Percentiles rank a stretch among this genome's conserved stretches.
These are phyloP conservation scores for Albatrellus ellisii DNA, from an alignment of 768 basidiomycete species.

Conservation along the genomic window DNA sequence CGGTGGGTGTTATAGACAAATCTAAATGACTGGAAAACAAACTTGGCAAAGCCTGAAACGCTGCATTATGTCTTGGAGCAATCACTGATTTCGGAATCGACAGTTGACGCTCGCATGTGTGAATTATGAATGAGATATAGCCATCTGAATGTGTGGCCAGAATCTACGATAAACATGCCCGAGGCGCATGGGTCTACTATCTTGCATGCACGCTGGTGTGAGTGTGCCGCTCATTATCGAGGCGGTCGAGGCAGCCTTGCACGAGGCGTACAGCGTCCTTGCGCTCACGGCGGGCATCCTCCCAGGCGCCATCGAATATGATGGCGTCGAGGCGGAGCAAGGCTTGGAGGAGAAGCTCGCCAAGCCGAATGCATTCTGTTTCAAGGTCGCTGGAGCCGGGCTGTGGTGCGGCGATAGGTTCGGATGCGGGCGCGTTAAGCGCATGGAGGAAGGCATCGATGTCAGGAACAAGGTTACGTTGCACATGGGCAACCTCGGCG, in stretches of 20 bases:
- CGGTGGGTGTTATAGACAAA: no score
- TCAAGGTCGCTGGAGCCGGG: constrained; percentile 13
- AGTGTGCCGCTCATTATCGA: constrained; percentile 57
- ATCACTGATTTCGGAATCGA: no score
- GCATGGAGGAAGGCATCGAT: constrained; percentile 36
- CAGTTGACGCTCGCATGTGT: no score
- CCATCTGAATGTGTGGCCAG: no score
- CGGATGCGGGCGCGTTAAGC: constrained; percentile 13
- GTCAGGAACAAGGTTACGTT: constrained; percentile 37
- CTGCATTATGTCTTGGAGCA: no score
- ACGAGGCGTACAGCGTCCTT: constrained; percentile 83
- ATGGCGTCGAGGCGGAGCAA: constrained; percentile 80
- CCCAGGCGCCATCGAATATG: constrained; percentile 60
- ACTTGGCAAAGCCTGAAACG: no score
- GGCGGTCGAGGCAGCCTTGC: constrained; percentile 65
- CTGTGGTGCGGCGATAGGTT: not conserved
- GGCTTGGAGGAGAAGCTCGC: constrained; percentile 78
- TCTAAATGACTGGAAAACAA: no score
- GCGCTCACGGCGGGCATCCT: constrained; percentile 61
- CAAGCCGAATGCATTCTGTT: constrained; percentile 41
- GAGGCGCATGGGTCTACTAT: no score
- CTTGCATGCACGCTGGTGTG: not conserved
- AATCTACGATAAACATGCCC: no score
- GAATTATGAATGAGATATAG: no score
- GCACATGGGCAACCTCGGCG: constrained; percentile 37